Conservation (phyloP, 129 eudicot genomes). For the Chrysanthemum makinoi region DNA sequence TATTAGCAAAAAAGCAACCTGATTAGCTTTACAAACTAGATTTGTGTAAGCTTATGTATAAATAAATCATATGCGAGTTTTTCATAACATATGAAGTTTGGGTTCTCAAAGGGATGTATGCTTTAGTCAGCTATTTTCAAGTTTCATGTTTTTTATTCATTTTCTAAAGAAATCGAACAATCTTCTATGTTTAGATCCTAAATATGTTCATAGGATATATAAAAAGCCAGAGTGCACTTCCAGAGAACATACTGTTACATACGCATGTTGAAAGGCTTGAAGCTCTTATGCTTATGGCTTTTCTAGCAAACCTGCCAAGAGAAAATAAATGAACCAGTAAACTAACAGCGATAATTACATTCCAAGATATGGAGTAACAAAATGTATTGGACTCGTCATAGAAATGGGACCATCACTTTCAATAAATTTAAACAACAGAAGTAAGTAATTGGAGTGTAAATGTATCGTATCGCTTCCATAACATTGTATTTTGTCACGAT, state of each 20-base stretch:
- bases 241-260: not conserved
- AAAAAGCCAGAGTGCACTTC: not conserved
- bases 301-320: not conserved
- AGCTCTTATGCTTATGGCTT: not conserved
- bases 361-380: not conserved
- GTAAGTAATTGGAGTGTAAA: no score
- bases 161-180: not conserved
- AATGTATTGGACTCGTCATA: not conserved
- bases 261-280: not conserved
- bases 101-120: not conserved
- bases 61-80: no score
- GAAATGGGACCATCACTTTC: no score
- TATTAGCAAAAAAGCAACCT: constrained; percentile 32
- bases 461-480: no score
- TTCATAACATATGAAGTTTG: not conserved
- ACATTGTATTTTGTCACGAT: no score
- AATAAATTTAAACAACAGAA: no score
- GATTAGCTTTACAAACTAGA: constrained; percentile 5
- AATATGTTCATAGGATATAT: not conserved
- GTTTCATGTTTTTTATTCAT: not conserved
- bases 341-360: not conserved
- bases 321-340: not conserved
- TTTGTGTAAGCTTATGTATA: not conserved
- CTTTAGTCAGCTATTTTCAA: not conserved
- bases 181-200: not conserved